Conservation (phyloP, 2,329 filamentous ascomycete species). For the Thelonectria rubi region DNA sequence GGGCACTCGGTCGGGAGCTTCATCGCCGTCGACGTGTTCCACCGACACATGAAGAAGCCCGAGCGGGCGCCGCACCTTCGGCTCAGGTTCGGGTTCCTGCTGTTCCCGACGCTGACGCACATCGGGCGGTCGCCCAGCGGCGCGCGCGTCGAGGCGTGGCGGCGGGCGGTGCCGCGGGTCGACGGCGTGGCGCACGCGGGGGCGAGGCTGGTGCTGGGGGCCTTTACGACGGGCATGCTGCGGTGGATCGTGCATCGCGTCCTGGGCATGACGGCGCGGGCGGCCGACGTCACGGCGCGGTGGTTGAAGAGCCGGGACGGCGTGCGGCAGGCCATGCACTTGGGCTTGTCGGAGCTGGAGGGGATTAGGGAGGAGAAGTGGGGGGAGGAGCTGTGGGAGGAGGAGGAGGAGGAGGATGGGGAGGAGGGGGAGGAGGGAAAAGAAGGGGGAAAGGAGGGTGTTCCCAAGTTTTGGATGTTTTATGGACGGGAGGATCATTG, state of each 20-base stretch:
- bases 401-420: conserved; percentile 26
- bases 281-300: conserved; percentile 59
- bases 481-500: conserved; percentile 70
- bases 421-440: not conserved
- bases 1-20: conserved; percentile 81
- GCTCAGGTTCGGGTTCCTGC: conserved; percentile 65
- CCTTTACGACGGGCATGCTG: conserved; percentile 53
- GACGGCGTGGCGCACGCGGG: conserved; percentile 51
- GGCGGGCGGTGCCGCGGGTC: conserved; percentile 55
- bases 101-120: conserved; percentile 80
- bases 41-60: conserved; percentile 58
- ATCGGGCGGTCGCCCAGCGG: conserved; percentile 72
- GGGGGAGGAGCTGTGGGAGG: conserved; percentile 68
- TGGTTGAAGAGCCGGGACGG: conserved; percentile 67
- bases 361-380: conserved; percentile 67
- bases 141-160: conserved; percentile 48
- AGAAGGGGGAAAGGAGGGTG: no score
- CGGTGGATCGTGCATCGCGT: conserved; percentile 54
- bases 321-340: conserved; percentile 66
- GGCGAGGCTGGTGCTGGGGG: conserved; percentile 54
- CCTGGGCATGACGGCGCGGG: conserved; percentile 58
- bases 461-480: conserved; percentile 66
- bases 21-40: conserved; percentile 73
- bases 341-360: conserved; percentile 69
- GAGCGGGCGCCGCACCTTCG: conserved; percentile 49